Conservation (phyloP, 2,329 filamentous ascomycete species). For the Ophiocordyceps polyrhachis-furcata region DNA sequence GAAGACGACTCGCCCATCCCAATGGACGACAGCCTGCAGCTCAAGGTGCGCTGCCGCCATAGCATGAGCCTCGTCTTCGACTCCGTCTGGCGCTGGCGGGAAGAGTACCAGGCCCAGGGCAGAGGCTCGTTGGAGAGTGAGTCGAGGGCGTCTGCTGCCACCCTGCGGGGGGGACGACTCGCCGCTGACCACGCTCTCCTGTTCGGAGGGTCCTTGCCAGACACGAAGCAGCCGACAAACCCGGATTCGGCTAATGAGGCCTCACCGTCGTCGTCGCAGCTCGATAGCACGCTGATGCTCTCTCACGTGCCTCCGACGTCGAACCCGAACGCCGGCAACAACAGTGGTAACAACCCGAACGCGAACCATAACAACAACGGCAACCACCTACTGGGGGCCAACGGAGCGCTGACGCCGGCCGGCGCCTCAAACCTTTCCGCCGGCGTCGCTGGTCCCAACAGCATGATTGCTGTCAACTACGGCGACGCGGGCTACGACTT, state of each 20-base stretch:
- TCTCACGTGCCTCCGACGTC: slow-evolving; percentile 20
- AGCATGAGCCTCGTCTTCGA: slow-evolving; percentile 77
- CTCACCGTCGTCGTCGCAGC: slow-evolving; percentile 46
- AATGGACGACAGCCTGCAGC: slow-evolving; percentile 53
- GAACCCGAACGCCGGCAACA: slow-evolving; percentile 3
- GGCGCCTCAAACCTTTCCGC: slow-evolving; percentile 26
- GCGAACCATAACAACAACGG: not conserved
- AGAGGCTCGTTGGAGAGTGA: slow-evolving; percentile 53
- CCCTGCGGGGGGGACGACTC: not conserved
- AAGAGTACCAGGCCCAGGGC: slow-evolving; percentile 56
- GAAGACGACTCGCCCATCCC: slow-evolving; percentile 29
- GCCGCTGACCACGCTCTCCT: not conserved
- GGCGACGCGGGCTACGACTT: slow-evolving; percentile 62
- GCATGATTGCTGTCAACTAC: slow-evolving; percentile 36
- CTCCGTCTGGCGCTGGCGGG: slow-evolving; percentile 71
- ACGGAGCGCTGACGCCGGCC: slow-evolving; percentile 32
- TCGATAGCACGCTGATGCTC: slow-evolving; percentile 39
- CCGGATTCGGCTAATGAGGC: slow-evolving; percentile 62
- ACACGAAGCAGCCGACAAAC: slow-evolving; percentile 72
- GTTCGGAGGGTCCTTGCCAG: slow-evolving; percentile 15
- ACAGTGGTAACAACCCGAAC: not conserved
- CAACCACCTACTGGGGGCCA: slow-evolving; percentile 24
- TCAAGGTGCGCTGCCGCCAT: slow-evolving; percentile 68
- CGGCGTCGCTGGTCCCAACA: slow-evolving; percentile 19
- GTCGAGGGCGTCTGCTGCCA: slow-evolving; percentile 9